Percentiles rank a stretch among this genome's conserved stretches.
phyloP scores from a whole-genome alignment of 2,329 filamentous ascomycete species.

The Aspergillus udagawae region DNA sequence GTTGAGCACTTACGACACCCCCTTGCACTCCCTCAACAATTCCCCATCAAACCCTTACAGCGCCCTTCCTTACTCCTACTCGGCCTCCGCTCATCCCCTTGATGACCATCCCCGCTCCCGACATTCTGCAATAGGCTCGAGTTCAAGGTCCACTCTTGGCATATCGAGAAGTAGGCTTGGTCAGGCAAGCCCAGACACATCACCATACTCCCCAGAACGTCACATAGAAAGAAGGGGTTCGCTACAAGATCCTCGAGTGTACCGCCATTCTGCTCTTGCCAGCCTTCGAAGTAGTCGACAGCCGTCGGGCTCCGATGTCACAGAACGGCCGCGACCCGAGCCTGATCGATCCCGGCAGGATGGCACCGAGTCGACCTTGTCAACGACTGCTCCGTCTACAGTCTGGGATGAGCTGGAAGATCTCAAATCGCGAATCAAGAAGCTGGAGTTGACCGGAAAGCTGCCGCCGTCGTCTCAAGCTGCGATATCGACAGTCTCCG shows the following conservation, averaged over 20 bases:
- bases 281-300: slow-evolving; percentile 35
- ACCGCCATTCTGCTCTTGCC: slow-evolving; percentile 32
- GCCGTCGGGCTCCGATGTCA: slow-evolving; percentile 31
- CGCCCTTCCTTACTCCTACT: slow-evolving; percentile 24
- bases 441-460: slow-evolving; percentile 85
- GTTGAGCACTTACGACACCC: slow-evolving; percentile 29
- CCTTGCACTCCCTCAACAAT: slow-evolving; percentile 33
- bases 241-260: slow-evolving; percentile 29
- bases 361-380: slow-evolving; percentile 80
- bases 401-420: slow-evolving; percentile 98
- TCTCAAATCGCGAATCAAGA: slow-evolving; percentile 85
- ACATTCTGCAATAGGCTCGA: slow-evolving; percentile 28
- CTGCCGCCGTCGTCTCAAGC: slow-evolving; percentile 77
- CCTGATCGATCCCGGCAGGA: slow-evolving; percentile 46
- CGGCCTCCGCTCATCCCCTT: slow-evolving; percentile 36
- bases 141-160: slow-evolving; percentile 35
- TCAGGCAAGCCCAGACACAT: slow-evolving; percentile 33
- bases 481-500: slow-evolving; percentile 67
- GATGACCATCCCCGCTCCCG: slow-evolving; percentile 35
- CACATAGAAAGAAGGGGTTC: slow-evolving; percentile 30
- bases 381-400: slow-evolving; percentile 83
- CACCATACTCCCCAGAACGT: slow-evolving; percentile 26
- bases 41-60: slow-evolving; percentile 27
- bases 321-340: slow-evolving; percentile 30
- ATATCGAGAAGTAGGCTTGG: slow-evolving; percentile 33